A percentile compares a stretch with the other conserved stretches of the same genome.
Evolutionary conservation across 2,329 filamentous ascomycete species (phyloP).

Genomic region (Coleophoma cylindrospora): DNA sequence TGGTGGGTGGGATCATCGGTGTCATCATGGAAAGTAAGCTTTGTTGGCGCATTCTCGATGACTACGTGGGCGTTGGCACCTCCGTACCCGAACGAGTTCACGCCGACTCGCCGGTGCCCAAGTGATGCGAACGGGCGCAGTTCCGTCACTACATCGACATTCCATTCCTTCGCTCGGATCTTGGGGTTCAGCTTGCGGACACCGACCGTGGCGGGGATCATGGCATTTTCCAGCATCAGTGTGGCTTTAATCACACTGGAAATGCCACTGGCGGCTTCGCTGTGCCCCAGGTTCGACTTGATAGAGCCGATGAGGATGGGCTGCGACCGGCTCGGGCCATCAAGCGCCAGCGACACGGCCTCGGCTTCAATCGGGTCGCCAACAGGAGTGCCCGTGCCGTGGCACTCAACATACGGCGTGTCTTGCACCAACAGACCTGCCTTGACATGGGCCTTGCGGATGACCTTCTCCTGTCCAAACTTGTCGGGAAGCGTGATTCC

Average conservation of each 20-base stretch:
- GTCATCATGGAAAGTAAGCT: too few species aligned
- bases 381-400: too few species aligned
- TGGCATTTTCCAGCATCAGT: constrained; percentile 32
- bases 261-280: constrained; percentile 28
- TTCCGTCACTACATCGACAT: too few species aligned
- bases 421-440: constrained; percentile 2
- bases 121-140: background rate
- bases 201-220: constrained; percentile 32
- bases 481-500: constrained; percentile 53
- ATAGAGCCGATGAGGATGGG: constrained; percentile 14
- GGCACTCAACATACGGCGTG: background rate
- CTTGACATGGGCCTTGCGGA: constrained; percentile 3
- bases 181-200: too few species aligned
- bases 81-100: background rate
- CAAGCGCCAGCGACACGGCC: too few species aligned
- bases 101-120: background rate
- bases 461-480: constrained; percentile 30
- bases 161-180: too few species aligned
- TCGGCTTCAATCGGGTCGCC: background rate
- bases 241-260: constrained; percentile 30
- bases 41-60: too few species aligned
- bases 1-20: too few species aligned
- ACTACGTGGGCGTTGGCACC: background rate
- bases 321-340: background rate
- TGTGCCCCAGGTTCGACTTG: constrained; percentile 19